phyloP scores from a whole-genome alignment of 805 yeast genomes.

The Candida methanosorbosa region DNA sequence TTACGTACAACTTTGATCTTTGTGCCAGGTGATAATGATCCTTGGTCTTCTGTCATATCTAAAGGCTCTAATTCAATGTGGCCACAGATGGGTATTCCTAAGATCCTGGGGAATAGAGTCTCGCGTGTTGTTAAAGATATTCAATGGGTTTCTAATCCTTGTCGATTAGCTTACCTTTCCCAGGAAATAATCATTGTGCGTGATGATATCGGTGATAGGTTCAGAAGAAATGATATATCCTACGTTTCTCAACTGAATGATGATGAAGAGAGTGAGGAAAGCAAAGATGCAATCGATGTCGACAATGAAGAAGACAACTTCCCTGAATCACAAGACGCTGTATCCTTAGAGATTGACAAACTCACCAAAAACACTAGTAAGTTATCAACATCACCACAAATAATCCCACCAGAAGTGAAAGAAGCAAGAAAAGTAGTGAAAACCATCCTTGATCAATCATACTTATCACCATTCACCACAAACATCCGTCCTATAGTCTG shows the following conservation, averaged over 20 bases:
- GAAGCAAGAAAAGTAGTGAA: slow-evolving; percentile 68
- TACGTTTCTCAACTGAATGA: slow-evolving; percentile 30
- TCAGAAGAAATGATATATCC: slow-evolving; percentile 60
- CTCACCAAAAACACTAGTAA: slow-evolving; percentile 5
- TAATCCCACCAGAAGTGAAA: slow-evolving; percentile 34
- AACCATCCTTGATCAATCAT: slow-evolving; percentile 82
- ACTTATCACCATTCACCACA: slow-evolving; percentile 69
- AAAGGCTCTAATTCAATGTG: slow-evolving; percentile 51
- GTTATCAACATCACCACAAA: slow-evolving; percentile 4
- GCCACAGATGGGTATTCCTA: slow-evolving; percentile 73
- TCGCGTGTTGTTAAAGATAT: slow-evolving; percentile 44
- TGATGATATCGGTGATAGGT: slow-evolving; percentile 63
- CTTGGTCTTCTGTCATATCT: slow-evolving; percentile 74
- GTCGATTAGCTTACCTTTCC: slow-evolving; percentile 65
- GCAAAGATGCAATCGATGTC: slow-evolving; percentile 18
- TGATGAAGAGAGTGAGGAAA: slow-evolving; percentile 11
- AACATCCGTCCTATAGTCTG: slow-evolving; percentile 56
- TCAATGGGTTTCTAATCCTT: slow-evolving; percentile 69
- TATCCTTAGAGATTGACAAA: slow-evolving; percentile 12
- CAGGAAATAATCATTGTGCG: slow-evolving; percentile 74
- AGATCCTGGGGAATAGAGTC: slow-evolving; percentile 59
- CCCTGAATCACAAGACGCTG: not conserved
- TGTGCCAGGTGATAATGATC: slow-evolving; percentile 88
- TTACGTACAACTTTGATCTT: slow-evolving; percentile 52
- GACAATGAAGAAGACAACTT: slow-evolving; percentile 14